Evolutionary conservation across 2,329 filamentous ascomycete genomes (phyloP).

Genomic region (Phaeosphaeriaceae sp.): DNA sequence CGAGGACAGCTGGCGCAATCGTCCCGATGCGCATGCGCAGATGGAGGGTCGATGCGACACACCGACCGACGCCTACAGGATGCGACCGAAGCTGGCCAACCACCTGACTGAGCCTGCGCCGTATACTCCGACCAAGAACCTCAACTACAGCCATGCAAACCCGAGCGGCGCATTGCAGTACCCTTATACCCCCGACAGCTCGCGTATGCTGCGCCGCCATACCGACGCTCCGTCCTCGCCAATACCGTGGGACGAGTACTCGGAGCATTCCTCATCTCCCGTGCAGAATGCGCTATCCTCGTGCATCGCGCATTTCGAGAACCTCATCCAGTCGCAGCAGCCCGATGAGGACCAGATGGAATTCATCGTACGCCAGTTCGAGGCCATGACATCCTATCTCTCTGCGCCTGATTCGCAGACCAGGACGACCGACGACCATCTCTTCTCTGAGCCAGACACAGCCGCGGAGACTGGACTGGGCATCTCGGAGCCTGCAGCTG

Average conservation of each 20-base stretch:
- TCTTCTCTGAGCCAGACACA: constrained; percentile 21
- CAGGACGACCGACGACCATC: constrained; percentile 23
- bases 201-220: constrained; percentile 25
- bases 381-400: constrained; percentile 40
- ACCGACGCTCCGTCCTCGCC: constrained; percentile 25
- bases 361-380: constrained; percentile 41
- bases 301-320: constrained; percentile 40
- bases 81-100: constrained; percentile 23
- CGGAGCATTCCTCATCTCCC: constrained; percentile 28
- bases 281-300: constrained; percentile 41
- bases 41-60: constrained; percentile 17
- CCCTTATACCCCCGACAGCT: constrained; percentile 43
- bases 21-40: constrained; percentile 6
- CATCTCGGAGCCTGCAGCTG: constrained; percentile 6
- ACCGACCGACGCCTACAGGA: constrained; percentile 14
- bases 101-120: constrained; percentile 25
- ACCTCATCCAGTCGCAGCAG: constrained; percentile 36
- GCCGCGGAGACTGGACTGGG: constrained; percentile 8
- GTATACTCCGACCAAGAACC: constrained; percentile 30
- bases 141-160: constrained; percentile 16
- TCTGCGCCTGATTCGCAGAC: constrained; percentile 35
- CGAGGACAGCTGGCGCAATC: constrained; percentile 18
- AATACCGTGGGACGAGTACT: constrained; percentile 33
- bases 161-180: constrained; percentile 28
- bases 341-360: constrained; percentile 45